These are phyloP conservation scores for Aurantiochytrium sp. DNA, from an alignment of 108 stramenopile species.

Conservation along the genomic window DNA sequence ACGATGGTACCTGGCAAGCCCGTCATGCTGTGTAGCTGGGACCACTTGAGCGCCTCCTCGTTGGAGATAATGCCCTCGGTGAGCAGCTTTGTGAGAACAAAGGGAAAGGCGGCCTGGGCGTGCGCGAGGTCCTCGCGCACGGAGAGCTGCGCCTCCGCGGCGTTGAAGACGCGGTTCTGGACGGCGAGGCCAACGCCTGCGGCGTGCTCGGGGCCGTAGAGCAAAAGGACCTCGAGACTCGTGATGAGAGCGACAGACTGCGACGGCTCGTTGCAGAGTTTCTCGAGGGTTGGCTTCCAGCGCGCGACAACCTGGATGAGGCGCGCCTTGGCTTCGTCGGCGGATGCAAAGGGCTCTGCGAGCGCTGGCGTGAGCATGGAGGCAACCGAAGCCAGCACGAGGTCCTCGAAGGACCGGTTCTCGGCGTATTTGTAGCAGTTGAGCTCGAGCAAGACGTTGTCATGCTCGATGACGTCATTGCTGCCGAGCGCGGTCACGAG, in stretches of 20 bases:
- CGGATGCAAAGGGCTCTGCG: not conserved
- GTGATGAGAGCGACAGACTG: not conserved
- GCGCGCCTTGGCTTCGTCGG: not conserved
- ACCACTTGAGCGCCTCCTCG: not conserved
- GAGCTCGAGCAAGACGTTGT: not conserved
- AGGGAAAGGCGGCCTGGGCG: not conserved
- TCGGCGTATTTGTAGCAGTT: conserved; percentile 15
- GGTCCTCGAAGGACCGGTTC: conserved; percentile 7
- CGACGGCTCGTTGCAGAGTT: not conserved
- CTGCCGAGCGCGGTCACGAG: not conserved
- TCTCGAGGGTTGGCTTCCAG: not conserved
- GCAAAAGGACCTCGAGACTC: not conserved
- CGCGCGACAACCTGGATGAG: not conserved
- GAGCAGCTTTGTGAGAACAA: not conserved
- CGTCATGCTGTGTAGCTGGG: not conserved
- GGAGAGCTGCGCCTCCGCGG: not conserved
- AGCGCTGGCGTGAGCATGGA: not conserved
- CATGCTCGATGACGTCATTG: not conserved
- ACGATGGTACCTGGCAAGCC: not conserved
- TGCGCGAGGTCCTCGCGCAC: not conserved
- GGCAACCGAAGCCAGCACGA: not conserved
- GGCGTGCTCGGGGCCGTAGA: conserved; percentile 20
- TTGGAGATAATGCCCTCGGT: not conserved
- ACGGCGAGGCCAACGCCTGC: not conserved
- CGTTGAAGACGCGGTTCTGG: not conserved